Percentiles rank a stretch among this genome's conserved stretches.
These are phyloP conservation scores for Kwoniella sp. DNA, from an alignment of 768 basidiomycete species.

Conservation along the genomic window DNA sequence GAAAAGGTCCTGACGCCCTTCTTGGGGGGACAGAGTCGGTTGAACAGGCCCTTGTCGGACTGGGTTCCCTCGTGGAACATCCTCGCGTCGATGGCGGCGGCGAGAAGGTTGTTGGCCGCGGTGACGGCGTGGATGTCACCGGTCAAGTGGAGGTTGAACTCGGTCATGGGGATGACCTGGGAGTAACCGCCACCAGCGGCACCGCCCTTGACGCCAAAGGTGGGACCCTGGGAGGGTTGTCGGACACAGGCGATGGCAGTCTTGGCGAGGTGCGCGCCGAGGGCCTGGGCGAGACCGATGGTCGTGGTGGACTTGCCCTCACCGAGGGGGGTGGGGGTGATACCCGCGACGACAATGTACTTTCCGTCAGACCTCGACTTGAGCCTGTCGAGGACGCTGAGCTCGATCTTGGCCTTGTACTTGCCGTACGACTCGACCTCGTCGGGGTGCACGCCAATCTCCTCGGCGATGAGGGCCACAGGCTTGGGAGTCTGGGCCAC, in stretches of 20 bases:
- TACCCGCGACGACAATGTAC: slow-evolving; percentile 93
- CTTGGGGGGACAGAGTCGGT: slow-evolving; percentile 81
- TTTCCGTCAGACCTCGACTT: slow-evolving; percentile 84
- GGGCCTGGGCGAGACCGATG: slow-evolving; percentile 90
- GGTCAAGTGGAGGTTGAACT: slow-evolving; percentile 73
- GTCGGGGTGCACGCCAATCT: slow-evolving; percentile 77
- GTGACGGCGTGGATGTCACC: slow-evolving; percentile 98
- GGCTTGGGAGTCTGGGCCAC: slow-evolving; percentile 91
- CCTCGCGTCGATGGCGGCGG: slow-evolving; percentile 91
- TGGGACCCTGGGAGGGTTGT: slow-evolving; percentile 97
- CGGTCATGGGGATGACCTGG: slow-evolving; percentile 99
- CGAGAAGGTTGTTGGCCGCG: slow-evolving; percentile 93
- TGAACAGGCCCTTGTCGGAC: slow-evolving; percentile 90
- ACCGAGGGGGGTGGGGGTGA: slow-evolving; percentile 92
- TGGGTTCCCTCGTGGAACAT: slow-evolving; percentile 98
- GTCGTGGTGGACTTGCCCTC: slow-evolving; percentile 99
- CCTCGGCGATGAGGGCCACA: slow-evolving; percentile 71
- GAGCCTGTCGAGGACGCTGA: slow-evolving; percentile 78
- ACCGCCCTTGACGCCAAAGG: slow-evolving; percentile 98
- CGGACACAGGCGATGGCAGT: slow-evolving; percentile 94
- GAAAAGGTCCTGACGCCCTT: slow-evolving; percentile 94
- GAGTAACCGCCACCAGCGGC: slow-evolving; percentile 98
- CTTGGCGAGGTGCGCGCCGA: slow-evolving; percentile 88
- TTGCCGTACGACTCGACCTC: slow-evolving; percentile 92
- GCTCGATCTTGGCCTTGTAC: slow-evolving; percentile 95